Evolutionary conservation across 148 eudicot species (phyloP).

Genomic region (Hydrangea macrophylla): DNA sequence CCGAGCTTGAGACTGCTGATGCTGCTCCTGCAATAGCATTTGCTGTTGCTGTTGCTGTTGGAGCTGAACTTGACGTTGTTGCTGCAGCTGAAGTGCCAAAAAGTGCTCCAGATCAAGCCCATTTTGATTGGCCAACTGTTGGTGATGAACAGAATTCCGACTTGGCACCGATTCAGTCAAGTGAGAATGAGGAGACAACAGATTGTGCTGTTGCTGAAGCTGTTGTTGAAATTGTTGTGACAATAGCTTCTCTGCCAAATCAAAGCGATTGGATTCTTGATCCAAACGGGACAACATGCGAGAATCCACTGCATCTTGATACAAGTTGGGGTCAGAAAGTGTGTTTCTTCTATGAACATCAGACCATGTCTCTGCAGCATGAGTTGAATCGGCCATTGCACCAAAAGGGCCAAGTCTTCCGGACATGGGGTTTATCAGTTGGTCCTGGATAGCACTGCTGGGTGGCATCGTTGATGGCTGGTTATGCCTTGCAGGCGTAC

Average conservation of each 20-base stretch:
- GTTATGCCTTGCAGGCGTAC: constrained; percentile 40
- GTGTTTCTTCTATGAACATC: constrained; percentile 43
- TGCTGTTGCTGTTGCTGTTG: constrained; percentile 65
- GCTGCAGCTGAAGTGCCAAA: constrained; percentile 69
- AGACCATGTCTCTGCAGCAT: constrained; percentile 52
- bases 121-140: constrained; percentile 50
- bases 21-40: constrained; percentile 63
- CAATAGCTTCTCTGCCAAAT: constrained; percentile 57
- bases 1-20: constrained; percentile 65
- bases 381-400: constrained; percentile 39
- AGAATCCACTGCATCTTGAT: constrained; percentile 57
- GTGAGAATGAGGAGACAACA: constrained; percentile 50
- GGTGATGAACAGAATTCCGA: constrained; percentile 53
- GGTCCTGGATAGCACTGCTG: constrained; percentile 37
- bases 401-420: constrained; percentile 42
- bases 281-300: constrained; percentile 41
- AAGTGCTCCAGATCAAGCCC: constrained; percentile 73
- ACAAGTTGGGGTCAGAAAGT: constrained; percentile 41
- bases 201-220: constrained; percentile 51
- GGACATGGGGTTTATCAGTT: constrained; percentile 32
- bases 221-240: constrained; percentile 53
- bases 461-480: constrained; percentile 40
- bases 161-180: constrained; percentile 44
- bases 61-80: constrained; percentile 18
- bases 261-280: constrained; percentile 57